Evolutionary conservation across 352 stramenopile genomes (phyloP), one percentile per base, ranked within the genome.

Genomic region (Aphanomyces invadans): DNA sequence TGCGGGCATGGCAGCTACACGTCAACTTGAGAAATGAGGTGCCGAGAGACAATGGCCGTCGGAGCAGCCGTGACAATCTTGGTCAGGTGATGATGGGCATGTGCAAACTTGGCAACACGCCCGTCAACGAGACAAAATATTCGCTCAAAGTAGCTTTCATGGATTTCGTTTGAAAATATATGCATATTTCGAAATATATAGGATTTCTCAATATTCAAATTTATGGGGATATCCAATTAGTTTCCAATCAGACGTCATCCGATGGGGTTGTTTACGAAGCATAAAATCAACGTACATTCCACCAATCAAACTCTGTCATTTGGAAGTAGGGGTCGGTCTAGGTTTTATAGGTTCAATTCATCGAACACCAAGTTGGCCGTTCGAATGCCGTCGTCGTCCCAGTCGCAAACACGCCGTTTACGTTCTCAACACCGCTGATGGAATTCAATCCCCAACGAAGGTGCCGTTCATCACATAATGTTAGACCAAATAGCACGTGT

Each of bases 11-110:
- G 15, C 39, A 48, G 1, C 39, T 29, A 42, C 39, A 4, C 19
- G 53, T 19, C 21, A 59, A 7, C 5, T 65, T 65, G 56, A 60
- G 15, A 59, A 65, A 23, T 65, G 56, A 15, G 10, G 36, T 60
- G 39, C 39, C 39, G 1, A 1, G 1, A 48, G n/a, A n/a, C n/a
- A n/a, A n/a, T n/a, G n/a, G n/a, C n/a, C n/a, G n/a, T n/a, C n/a
- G n/a, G n/a, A n/a, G n/a, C n/a, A n/a, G n/a, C n/a, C n/a, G n/a
- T n/a, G n/a, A n/a, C n/a, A n/a, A n/a, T n/a, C n/a, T n/a, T n/a
- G n/a, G n/a, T n/a, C n/a, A n/a, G n/a, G n/a, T n/a, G n/a, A n/a
- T n/a, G n/a, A n/a, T n/a, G n/a, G n/a, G n/a, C n/a, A n/a, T n/a
- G 7, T 42, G 36, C 36, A 42, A 42, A 42, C 7, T 42, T 15